These are phyloP conservation scores for Cercospora sp. DNA, from an alignment of 2,329 filamentous ascomycete species.

Conservation along the genomic window DNA sequence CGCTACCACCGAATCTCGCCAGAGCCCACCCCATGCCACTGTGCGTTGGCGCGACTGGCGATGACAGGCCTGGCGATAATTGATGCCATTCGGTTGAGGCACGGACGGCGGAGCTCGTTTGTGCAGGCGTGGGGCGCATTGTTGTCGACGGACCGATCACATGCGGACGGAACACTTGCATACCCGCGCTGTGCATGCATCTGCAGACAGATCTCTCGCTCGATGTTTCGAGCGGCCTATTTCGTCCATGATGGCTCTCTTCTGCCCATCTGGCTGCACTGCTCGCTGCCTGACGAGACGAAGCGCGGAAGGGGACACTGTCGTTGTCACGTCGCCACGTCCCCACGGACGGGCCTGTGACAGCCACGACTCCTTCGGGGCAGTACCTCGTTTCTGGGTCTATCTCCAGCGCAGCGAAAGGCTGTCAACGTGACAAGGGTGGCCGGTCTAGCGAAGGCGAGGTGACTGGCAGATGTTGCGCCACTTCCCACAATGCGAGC, in stretches of 20 bases:
- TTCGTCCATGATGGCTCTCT: not conserved
- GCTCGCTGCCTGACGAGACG: not conserved
- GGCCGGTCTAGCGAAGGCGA: slow-evolving; percentile 20
- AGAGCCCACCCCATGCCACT: not conserved
- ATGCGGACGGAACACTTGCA: slow-evolving; percentile 10
- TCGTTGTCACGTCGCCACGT: not conserved
- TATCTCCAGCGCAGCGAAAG: slow-evolving; percentile 21
- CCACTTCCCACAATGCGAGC: slow-evolving; percentile 20
- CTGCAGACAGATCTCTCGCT: slow-evolving; percentile 8
- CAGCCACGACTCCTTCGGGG: not conserved
- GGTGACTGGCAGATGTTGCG: slow-evolving; percentile 28
- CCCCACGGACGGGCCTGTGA: not conserved
- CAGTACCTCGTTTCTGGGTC: slow-evolving; percentile 14
- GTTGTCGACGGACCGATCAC: slow-evolving; percentile 23
- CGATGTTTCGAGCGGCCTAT: not conserved
- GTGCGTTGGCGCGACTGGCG: slow-evolving; percentile 13
- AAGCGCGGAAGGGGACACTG: not conserved
- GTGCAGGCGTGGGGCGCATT: slow-evolving; percentile 13
- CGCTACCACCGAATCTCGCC: slow-evolving; percentile 8
- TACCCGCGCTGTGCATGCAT: slow-evolving; percentile 12
- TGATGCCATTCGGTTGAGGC: slow-evolving; percentile 3
- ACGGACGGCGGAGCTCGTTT: slow-evolving; percentile 4
- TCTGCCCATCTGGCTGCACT: not conserved
- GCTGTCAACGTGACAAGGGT: slow-evolving; percentile 23
- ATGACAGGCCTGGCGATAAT: not conserved